Conservation (phyloP, 2,329 filamentous ascomycete genomes). For the Aspergillus fructus region DNA sequence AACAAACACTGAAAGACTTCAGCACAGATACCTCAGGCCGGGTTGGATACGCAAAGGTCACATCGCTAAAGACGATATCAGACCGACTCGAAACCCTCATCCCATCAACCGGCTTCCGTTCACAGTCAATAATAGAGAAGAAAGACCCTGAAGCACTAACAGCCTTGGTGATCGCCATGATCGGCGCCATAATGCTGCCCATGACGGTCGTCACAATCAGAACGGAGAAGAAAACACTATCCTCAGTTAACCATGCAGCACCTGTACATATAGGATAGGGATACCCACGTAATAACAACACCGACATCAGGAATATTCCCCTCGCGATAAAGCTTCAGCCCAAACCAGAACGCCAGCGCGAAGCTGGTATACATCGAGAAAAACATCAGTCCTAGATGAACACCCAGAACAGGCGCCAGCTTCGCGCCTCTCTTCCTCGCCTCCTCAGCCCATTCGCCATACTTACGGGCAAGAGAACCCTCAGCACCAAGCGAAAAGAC, state of each 20-base stretch:
- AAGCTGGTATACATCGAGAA: constrained; percentile 38
- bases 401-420: constrained; percentile 24
- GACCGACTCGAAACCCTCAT: no score
- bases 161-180: constrained; percentile 38
- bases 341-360: constrained; percentile 39
- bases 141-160: constrained; percentile 31
- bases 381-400: constrained; percentile 34
- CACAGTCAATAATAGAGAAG: constrained; percentile 30
- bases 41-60: no score
- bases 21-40: no score
- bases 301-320: constrained; percentile 28
- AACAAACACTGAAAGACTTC: constrained; percentile 31
- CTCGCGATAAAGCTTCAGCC: constrained; percentile 32
- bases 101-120: no score
- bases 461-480: constrained; percentile 31
- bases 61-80: no score
- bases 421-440: constrained; percentile 30
- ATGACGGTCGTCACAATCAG: no score
- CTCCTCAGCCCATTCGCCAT: constrained; percentile 37
- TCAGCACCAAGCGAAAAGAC: no score
- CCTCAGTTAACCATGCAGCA: background rate
- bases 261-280: fast-evolving
- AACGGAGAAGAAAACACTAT: constrained; percentile 20
- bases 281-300: no score
- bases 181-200: constrained; percentile 28